A percentile compares a stretch with the other conserved stretches of the same genome.
Conservation (phyloP, 2,329 filamentous ascomycete genomes). For the Ophiocordyceps camponoti-leonardi region DNA sequence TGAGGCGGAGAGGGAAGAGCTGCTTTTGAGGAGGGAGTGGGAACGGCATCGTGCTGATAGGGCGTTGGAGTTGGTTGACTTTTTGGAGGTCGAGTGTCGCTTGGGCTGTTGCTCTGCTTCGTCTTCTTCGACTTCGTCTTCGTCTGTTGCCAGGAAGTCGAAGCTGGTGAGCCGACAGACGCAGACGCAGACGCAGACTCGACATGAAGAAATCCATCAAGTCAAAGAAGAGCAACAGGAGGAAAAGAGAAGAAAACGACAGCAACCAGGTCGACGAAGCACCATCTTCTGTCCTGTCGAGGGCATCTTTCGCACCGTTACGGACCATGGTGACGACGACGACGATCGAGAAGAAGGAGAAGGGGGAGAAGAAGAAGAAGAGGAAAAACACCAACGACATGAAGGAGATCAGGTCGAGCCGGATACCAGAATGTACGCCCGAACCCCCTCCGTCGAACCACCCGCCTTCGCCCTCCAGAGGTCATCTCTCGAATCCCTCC, state of each 20-base stretch:
- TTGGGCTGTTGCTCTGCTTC: slow-evolving; percentile 37
- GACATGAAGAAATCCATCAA: too few relatives aligned
- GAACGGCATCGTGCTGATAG: slow-evolving; percentile 48
- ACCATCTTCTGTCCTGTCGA: slow-evolving; percentile 44
- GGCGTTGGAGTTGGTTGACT: slow-evolving; percentile 57
- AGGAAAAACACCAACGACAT: background rate
- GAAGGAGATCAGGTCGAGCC: background rate
- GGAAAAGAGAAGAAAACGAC: too few relatives aligned
- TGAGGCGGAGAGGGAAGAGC: slow-evolving; percentile 41
- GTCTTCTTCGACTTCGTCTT: slow-evolving; percentile 9
- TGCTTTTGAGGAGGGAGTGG: slow-evolving; percentile 34
- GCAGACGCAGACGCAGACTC: background rate
- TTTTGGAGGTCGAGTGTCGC: slow-evolving; percentile 57
- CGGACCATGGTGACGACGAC: slow-evolving; percentile 30
- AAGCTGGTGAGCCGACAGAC: slow-evolving; percentile 3
- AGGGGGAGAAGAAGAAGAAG: background rate
- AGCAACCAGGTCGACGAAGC: slow-evolving; percentile 18
- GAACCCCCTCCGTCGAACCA: slow-evolving; percentile 45
- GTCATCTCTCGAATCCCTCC: slow-evolving; percentile 41
- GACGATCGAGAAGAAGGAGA: slow-evolving; percentile 5
- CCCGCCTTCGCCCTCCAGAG: slow-evolving; percentile 37
- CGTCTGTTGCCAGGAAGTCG: slow-evolving; percentile 7
- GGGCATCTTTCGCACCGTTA: slow-evolving; percentile 45
- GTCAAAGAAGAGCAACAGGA: background rate
- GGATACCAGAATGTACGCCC: slow-evolving; percentile 22